Base-by-base conservation (phyloP, 805 yeast species). In the Yarrowia yakushimensis region DNA sequence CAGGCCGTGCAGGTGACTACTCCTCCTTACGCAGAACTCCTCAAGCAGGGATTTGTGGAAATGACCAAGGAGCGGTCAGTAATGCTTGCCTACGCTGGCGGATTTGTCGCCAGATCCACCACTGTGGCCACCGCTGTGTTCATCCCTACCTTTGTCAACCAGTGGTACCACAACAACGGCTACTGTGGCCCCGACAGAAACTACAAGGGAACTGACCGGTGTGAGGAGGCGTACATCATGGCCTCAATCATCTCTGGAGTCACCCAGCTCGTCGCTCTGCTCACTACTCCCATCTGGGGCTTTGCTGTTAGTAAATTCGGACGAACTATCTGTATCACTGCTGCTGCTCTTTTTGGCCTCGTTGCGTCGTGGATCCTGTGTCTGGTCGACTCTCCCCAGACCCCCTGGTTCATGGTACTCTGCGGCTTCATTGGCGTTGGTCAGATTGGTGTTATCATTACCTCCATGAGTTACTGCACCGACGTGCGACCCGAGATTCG, bases 221-320 rank as follows among this genome's bases (percentile, higher is more conserved):
- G 62, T 13, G 64, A 65, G 41, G 86, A 85, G 39, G 90, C 88
- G 0, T 85, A 83, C 66, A 76, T 85, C 9, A 79, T 81, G 64
- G 82, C 90, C 17, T 88, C 90, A 0, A 84, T 87, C 43, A 73
- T 87, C 30, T 81, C 88, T 0, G 93, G 93, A 9, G 79, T 85
- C n/a, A 77, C 84, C 3, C 86, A 86, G 66, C 76, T 83, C 0
- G 76, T 79, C 23, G 81, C 86, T 1, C 73, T 87, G 23, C n/a
- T 83, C 0, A 76, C 81, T 45, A 85, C 91, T 0, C 92, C 91
- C 13, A 25, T 84, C 2, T 82, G 85, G 78, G 92, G 91, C 2
- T 68, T 77, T 55, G 67, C 82, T n/a, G 78, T 83, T 22, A 90
- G 85, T 70, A 72, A 70, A 27, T 67, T 70, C 52, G 78, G 78